Evolutionary conservation across 169 alveolate genomes (phyloP), one percentile per base, ranked within the genome.

Genomic region (Eimeria sp.): DNA sequence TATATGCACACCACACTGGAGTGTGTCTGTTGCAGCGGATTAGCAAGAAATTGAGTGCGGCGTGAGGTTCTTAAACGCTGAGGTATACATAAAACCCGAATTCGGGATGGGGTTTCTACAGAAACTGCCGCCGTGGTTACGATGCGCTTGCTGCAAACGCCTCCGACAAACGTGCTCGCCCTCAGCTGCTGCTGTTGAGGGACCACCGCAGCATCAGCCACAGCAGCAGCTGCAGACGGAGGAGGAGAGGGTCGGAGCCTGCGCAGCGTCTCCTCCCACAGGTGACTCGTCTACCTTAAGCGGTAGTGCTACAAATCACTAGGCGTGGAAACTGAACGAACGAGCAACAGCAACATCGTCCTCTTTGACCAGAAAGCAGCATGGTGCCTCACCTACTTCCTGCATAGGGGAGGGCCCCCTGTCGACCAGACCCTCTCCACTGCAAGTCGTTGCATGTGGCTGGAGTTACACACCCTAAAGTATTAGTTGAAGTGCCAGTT

Each of bases 91-190:
- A 73, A 51, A 73, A 51, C 84, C 10, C 49, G 16, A 73, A 51
- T 5, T 40, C n/a, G 89, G 45, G 30, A 78, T 78, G 89, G 70
- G 89, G 61, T n/a, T 47, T 54, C 89, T 78, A 78, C 89, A 49
- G 89, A 40, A 22, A 30, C 65, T 78, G 65, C 89, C 89, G 65
- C 89, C 65, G 45, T 47, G 89, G 89, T 40, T 78, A 54, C 61
- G 89, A 30, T 47, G 89, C 89, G 20, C 65, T 6, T 78, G 89
- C 89, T 78, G 89, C 89, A 78, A 30, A 49, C 89, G 27, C 65
- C 89, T 43, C 67, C 57, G 75, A 20, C 1, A 1, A 1, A 25
- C 89, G 4, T 20, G 65, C 89, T 43, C 65, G 70, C 16, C 65
- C 6, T 16, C 67, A 0, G 43, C 89, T 78, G 70, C 89, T 78